Conservation (phyloP, 768 basidiomycete species). For the Russula sp. region DNA sequence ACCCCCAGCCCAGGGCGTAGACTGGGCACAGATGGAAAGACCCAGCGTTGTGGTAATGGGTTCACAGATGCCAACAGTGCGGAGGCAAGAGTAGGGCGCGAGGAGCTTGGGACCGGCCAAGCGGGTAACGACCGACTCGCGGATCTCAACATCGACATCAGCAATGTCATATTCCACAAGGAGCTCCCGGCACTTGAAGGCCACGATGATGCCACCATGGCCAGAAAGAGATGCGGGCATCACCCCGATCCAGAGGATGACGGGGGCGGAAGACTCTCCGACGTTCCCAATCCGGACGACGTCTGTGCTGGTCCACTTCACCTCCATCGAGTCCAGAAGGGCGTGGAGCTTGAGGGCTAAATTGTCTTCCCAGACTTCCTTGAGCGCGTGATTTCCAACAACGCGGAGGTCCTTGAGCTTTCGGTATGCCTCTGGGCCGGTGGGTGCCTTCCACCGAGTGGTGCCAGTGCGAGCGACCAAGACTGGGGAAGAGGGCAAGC, state of each 20-base stretch:
- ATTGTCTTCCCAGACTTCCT: neutral
- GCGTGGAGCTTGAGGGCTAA: neutral
- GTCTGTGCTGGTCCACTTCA: neutral
- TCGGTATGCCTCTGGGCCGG: no score
- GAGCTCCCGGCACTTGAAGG: no score
- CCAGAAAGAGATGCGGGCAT: no score
- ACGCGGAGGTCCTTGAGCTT: no score
- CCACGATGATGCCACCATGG: no score
- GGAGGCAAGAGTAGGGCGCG: neutral
- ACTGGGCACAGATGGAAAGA: constrained; percentile 5
- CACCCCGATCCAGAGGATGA: no score
- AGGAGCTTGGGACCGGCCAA: neutral
- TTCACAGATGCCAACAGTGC: neutral
- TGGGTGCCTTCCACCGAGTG: no score
- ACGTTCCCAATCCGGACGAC: neutral
- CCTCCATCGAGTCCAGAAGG: neutral
- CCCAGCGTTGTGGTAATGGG: neutral
- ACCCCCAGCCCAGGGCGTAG: constrained; percentile 26
- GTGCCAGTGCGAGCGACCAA: no score
- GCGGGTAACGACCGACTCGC: neutral
- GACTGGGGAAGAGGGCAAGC: no score
- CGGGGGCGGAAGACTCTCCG: no score
- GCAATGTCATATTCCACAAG: no score
- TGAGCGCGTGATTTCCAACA: neutral
- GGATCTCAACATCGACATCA: no score